Evolutionary conservation across 2,329 filamentous ascomycete species (phyloP).

Genomic region (Apiospora arundinis): DNA sequence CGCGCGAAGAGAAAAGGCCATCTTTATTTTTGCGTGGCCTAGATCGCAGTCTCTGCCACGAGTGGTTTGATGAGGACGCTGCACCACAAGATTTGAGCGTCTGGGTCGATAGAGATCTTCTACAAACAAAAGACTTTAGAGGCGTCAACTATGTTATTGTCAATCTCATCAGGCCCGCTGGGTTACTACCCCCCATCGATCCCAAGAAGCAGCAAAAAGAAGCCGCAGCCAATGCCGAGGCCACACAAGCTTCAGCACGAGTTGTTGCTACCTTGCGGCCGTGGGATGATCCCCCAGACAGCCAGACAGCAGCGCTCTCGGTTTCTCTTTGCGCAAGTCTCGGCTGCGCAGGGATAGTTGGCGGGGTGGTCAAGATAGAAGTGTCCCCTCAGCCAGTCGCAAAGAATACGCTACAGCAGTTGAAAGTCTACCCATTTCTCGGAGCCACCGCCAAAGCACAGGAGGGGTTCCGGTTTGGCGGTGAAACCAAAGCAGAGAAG

Average conservation of each 20-base stretch:
- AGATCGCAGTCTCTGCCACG: slow-evolving; percentile 70
- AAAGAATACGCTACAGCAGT: slow-evolving; percentile 65
- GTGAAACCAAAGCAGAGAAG: slow-evolving; percentile 82
- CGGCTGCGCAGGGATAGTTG: slow-evolving; percentile 75
- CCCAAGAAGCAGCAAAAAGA: slow-evolving; percentile 72
- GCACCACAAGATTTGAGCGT: slow-evolving; percentile 69
- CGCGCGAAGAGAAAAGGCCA: slow-evolving; percentile 70
- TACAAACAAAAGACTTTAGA: slow-evolving; percentile 74
- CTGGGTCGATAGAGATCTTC: slow-evolving; percentile 83
- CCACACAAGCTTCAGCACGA: slow-evolving; percentile 63
- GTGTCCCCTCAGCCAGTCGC: slow-evolving; percentile 77
- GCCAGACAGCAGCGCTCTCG: slow-evolving; percentile 80
- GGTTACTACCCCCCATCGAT: slow-evolving; percentile 73
- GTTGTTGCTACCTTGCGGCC: slow-evolving; percentile 76
- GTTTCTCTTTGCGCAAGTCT: slow-evolving; percentile 76
- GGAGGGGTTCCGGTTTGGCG: slow-evolving; percentile 82
- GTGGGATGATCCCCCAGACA: slow-evolving; percentile 89
- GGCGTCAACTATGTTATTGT: slow-evolving; percentile 80
- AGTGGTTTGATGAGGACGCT: slow-evolving; percentile 79
- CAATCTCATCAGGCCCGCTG: slow-evolving; percentile 85
- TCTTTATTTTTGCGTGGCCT: slow-evolving; percentile 81
- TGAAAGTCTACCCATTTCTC: slow-evolving; percentile 85
- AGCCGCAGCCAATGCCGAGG: slow-evolving; percentile 63
- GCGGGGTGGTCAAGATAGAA: slow-evolving; percentile 86
- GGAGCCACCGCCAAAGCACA: slow-evolving; percentile 59